Conservation (phyloP, 2,329 filamentous ascomycete species). For the Orbilia blumenaviensis region DNA sequence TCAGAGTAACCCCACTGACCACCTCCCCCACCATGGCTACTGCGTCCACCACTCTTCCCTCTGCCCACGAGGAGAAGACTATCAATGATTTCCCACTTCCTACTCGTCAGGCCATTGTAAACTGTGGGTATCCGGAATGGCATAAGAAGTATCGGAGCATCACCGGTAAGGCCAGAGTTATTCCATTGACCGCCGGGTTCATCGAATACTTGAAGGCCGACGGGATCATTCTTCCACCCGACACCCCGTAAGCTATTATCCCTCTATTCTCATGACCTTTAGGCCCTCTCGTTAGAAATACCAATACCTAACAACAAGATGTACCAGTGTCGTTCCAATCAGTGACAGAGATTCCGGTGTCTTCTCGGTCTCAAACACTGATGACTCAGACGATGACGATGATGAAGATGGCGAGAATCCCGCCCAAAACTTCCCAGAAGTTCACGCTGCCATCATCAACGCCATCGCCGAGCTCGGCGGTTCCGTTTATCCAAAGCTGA, state of each 20-base stretch:
- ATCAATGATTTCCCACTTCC: conserved; percentile 75
- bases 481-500: conserved; percentile 88
- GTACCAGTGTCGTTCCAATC: conserved; percentile 19
- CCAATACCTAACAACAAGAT: background rate
- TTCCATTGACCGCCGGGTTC: conserved; percentile 79
- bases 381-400: conserved; percentile 56
- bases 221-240: conserved; percentile 85
- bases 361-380: conserved; percentile 34
- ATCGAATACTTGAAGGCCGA: conserved; percentile 89
- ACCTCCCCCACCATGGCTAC: conserved; percentile 13
- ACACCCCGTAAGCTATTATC: conserved; percentile 62
- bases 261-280: background rate
- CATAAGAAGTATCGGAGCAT: conserved; percentile 82
- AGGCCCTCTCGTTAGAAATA: too few species aligned
- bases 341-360: conserved; percentile 44
- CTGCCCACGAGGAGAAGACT: conserved; percentile 37
- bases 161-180: conserved; percentile 84
- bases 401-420: conserved; percentile 61
- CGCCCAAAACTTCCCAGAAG: conserved; percentile 71
- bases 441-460: conserved; percentile 78
- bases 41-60: background rate
- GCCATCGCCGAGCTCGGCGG: conserved; percentile 84
- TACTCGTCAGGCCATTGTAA: conserved; percentile 84
- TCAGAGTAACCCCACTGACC: background rate
- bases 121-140: conserved; percentile 95